phyloP scores from a whole-genome alignment of 1,139 yeast species.

The Eremothecium gossypii region DNA sequence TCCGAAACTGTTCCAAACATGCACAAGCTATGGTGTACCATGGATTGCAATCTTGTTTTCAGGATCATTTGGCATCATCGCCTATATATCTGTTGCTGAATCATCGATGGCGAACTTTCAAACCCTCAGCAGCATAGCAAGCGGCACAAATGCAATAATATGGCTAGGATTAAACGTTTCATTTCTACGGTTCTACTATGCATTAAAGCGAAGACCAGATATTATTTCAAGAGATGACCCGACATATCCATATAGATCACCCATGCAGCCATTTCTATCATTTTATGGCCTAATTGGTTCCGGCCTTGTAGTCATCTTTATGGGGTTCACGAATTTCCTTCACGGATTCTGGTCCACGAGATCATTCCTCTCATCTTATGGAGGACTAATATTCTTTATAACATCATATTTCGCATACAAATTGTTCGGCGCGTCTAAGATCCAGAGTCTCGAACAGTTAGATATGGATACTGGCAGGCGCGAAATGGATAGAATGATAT shows the following conservation, averaged over 20 bases:
- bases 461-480: constrained; percentile 76
- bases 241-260: constrained; percentile 66
- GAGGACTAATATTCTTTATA: constrained; percentile 50
- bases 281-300: constrained; percentile 51
- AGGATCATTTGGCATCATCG: constrained; percentile 49
- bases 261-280: constrained; percentile 71
- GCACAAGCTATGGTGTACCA: constrained; percentile 65
- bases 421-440: constrained; percentile 44
- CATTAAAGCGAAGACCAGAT: constrained; percentile 56
- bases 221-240: constrained; percentile 51
- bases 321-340: constrained; percentile 67
- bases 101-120: constrained; percentile 56
- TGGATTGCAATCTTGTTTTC: constrained; percentile 58
- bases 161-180: constrained; percentile 79
- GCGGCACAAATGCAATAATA: constrained; percentile 66
- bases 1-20: constrained; percentile 49
- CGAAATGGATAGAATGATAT: constrained; percentile 54
- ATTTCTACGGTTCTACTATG: constrained; percentile 62
- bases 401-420: constrained; percentile 50
- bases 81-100: constrained; percentile 53
- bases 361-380: constrained; percentile 61
- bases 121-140: constrained; percentile 55
- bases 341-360: constrained; percentile 52
- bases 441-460: constrained; percentile 48
- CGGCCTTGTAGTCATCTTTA: constrained; percentile 44